Conservation (phyloP, 1,284 basidiomycete genomes). For the Wallemia ichthyophaga region DNA sequence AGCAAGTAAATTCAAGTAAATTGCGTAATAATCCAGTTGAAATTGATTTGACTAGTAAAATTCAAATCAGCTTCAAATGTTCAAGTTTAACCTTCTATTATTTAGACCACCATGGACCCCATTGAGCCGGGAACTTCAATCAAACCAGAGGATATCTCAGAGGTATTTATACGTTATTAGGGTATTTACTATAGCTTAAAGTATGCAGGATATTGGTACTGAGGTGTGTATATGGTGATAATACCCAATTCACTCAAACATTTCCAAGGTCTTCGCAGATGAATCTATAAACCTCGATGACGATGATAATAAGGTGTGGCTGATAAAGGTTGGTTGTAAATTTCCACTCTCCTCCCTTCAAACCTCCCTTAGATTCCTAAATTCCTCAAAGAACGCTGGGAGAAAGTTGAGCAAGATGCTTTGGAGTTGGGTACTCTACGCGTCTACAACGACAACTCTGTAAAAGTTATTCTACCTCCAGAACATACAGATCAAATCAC, state of each 20-base stretch:
- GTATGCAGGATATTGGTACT: not conserved
- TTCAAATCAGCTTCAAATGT: too few species aligned
- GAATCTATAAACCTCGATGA: not conserved
- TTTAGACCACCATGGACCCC: not conserved
- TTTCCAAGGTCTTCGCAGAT: not conserved
- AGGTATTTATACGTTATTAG: not conserved
- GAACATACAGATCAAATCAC: conserved; percentile 3
- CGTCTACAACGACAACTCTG: conserved; percentile 17
- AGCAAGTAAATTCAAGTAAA: too few species aligned
- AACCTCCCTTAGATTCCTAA: conserved; percentile 17
- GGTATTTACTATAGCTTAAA: not conserved
- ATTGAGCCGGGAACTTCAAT: not conserved
- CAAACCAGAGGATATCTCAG: not conserved
- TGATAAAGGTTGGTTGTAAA: not conserved
- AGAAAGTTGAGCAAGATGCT: conserved; percentile 17
- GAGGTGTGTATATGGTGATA: not conserved
- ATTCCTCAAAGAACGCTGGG: conserved; percentile 22
- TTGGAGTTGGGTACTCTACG: conserved; percentile 19
- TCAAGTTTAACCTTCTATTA: not conserved
- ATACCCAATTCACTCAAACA: not conserved
- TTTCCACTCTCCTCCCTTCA: not conserved
- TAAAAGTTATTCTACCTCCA: not conserved
- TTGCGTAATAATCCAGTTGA: too few species aligned
- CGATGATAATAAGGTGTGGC: not conserved
- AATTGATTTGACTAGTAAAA: too few species aligned